Base-by-base conservation (phyloP, 192 early-diverging fungal species). In the Gamsiella multidivaricata region DNA sequence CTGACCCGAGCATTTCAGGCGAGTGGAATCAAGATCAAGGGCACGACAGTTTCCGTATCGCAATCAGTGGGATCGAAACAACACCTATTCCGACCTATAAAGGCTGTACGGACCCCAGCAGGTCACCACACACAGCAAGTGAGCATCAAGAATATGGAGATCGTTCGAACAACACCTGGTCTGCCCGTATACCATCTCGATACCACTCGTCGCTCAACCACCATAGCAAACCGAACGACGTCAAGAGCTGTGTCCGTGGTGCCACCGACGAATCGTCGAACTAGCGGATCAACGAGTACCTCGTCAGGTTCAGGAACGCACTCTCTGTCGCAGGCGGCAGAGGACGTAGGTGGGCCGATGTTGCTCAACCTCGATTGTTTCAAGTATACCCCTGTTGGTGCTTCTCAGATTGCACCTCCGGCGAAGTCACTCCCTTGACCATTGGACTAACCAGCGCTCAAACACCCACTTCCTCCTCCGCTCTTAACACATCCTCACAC, bases 351-450 rank as follows among this genome's bases (percentile, higher is more conserved):
- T 32, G n/a, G 25, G 2, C 10, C 12, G 10, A 28, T 8, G 15
- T 20, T 23, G n/a, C 69, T 55, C 50, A 54, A 70, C 34, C 69
- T 70, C 9, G 52, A 61, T 20, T 37, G 59, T 3, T 70, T 70
- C 59, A 61, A 61, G 22, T 70, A 62, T 62, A 61, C 67, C 57
- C 67, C 67, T 10, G n/a, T n/a, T n/a, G n/a, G n/a, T n/a, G n/a
- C n/a, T n/a, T n/a, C n/a, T n/a, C n/a, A n/a, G n/a, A n/a, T n/a
- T n/a, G n/a, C n/a, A n/a, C n/a, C n/a, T n/a, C n/a, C n/a, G n/a
- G n/a, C n/a, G n/a, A n/a, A n/a, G n/a, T n/a, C n/a, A n/a, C n/a
- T n/a, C n/a, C n/a, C n/a, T n/a, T n/a, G n/a, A n/a, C n/a, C n/a
- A n/a, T n/a, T n/a, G n/a, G n/a, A n/a, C n/a, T n/a, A n/a, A n/a